A percentile compares a stretch with the other conserved stretches of the same genome.
phyloP scores from a whole-genome alignment of 805 yeast species.

The Saccharomycopsis schoenii region DNA sequence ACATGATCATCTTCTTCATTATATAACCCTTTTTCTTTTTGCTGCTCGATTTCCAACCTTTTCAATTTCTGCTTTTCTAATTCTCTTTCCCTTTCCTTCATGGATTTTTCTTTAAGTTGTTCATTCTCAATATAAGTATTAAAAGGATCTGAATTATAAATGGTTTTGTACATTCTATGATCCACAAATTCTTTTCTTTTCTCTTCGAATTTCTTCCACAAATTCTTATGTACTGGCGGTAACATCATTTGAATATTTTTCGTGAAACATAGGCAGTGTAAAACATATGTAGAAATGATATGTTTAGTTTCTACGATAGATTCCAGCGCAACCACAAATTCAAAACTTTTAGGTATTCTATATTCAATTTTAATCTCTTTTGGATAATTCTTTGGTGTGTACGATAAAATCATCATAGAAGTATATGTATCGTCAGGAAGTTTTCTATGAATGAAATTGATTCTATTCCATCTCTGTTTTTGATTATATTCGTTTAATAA shows the following conservation, averaged over 20 bases:
- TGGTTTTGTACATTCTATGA: slow-evolving; percentile 37
- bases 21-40: not conserved
- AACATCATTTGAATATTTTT: slow-evolving; percentile 81
- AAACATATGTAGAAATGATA: slow-evolving; percentile 78
- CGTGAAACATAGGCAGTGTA: slow-evolving; percentile 68
- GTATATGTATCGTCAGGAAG: slow-evolving; percentile 45
- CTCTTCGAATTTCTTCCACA: slow-evolving; percentile 68
- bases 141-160: slow-evolving; percentile 73
- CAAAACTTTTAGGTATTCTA: slow-evolving; percentile 31
- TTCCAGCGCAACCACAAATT: slow-evolving; percentile 42
- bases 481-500: slow-evolving; percentile 81
- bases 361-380: slow-evolving; percentile 41
- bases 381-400: slow-evolving; percentile 36
- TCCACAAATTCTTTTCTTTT: slow-evolving; percentile 41
- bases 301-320: slow-evolving; percentile 88
- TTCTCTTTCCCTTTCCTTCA: slow-evolving; percentile 37
- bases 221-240: slow-evolving; percentile 69
- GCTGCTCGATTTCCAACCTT: not conserved
- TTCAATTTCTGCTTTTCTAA: slow-evolving; percentile 23
- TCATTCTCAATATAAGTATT: slow-evolving; percentile 48
- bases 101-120: slow-evolving; percentile 29
- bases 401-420: slow-evolving; percentile 55
- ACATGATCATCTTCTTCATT: not conserved
- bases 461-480: slow-evolving; percentile 82
- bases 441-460: slow-evolving; percentile 60